Evolutionary conservation across 441 rosid species (phyloP).

Genomic region (Mallotus repandus): DNA sequence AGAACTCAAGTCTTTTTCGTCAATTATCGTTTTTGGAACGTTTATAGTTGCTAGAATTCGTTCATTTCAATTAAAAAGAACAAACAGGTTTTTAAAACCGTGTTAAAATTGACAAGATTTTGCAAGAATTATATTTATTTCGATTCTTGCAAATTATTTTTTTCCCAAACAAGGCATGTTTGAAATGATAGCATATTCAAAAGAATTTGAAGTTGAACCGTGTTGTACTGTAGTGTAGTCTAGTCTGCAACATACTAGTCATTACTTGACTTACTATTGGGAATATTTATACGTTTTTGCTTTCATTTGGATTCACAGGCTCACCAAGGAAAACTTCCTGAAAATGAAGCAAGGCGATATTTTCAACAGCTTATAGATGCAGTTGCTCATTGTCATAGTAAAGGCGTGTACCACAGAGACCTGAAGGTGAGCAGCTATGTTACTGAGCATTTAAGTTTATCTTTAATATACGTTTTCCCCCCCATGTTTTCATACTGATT

Average conservation of each 20-base stretch:
- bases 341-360: conserved; percentile 67
- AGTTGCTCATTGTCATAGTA: conserved; percentile 77
- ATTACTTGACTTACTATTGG: too few relatives aligned
- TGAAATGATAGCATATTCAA: neutral
- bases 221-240: neutral
- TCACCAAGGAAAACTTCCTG: conserved; percentile 65
- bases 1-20: too few relatives aligned
- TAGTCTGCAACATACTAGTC: neutral
- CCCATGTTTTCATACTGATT: conserved; percentile 21
- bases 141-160: too few relatives aligned
- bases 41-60: too few relatives aligned
- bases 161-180: too few relatives aligned
- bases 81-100: too few relatives aligned
- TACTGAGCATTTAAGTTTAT: too few relatives aligned
- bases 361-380: conserved; percentile 97
- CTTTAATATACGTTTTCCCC: neutral
- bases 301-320: conserved; percentile 38
- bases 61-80: too few relatives aligned
- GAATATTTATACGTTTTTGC: too few relatives aligned
- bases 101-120: too few relatives aligned
- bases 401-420: conserved; percentile 96
- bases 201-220: neutral
- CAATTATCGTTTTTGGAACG: too few relatives aligned
- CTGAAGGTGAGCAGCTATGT: conserved; percentile 53
- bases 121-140: too few relatives aligned